Evolutionary conservation across 345 rosid genomes (phyloP).

Genomic region (Populus tremula): DNA sequence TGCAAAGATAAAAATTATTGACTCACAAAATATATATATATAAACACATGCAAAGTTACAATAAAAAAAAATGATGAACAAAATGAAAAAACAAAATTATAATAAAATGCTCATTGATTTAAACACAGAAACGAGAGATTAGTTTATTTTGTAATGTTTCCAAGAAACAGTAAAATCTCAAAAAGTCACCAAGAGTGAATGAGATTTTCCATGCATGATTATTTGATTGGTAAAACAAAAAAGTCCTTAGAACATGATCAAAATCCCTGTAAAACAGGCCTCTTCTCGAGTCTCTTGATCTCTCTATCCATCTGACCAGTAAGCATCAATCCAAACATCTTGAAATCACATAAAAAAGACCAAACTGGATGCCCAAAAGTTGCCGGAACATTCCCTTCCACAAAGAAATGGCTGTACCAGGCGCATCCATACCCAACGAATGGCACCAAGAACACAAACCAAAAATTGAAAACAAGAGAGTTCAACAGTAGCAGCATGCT

Average conservation of each 20-base stretch:
- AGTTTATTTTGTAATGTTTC: no score
- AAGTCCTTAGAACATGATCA: constrained; percentile 24
- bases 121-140: no score
- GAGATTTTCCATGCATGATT: not conserved
- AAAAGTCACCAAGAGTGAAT: not conserved
- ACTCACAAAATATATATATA: no score
- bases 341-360: constrained; percentile 79
- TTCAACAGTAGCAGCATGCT: constrained; percentile 45
- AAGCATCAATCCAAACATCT: constrained; percentile 92
- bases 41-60: no score
- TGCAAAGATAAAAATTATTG: no score
- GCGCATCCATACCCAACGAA: constrained; percentile 73
- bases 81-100: no score
- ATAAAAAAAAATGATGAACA: no score
- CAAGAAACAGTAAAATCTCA: not conserved
- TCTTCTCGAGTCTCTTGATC: constrained; percentile 91
- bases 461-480: constrained; percentile 55
- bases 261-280: constrained; percentile 66
- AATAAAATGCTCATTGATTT: no score
- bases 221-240: not conserved
- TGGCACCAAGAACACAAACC: constrained; percentile 65
- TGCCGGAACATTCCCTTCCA: constrained; percentile 80
- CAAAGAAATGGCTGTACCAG: constrained; percentile 96
- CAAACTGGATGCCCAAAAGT: constrained; percentile 85
- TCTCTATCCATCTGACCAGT: constrained; percentile 92